Evolutionary conservation across 176 grass and related monocot genomes (phyloP), one percentile per base, ranked within the genome.

Genomic region (Hyparrhenia diplandra): DNA sequence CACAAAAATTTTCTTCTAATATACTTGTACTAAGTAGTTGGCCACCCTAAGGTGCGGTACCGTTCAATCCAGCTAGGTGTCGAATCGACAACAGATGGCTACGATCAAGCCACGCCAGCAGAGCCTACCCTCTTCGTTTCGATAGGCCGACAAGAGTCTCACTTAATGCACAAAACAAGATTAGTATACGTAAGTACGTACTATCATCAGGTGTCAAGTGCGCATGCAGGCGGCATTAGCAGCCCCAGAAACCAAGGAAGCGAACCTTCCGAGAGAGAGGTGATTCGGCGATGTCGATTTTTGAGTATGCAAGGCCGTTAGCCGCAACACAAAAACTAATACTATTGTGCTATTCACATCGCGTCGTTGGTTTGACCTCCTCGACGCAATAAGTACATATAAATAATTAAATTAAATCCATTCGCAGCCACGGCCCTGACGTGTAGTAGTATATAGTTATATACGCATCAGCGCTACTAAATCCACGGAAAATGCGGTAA

Each of bases 241-340:
- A 65, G 41, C 66, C 66, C 11, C 35, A 3, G n/a, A 6, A 64
- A 37, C 37, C 34, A 31, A 72, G 49, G 34, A 68, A 39, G 20
- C 17, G 73, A 88, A 88, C 30, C 81, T 88, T 88, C 86, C 23
- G n/a, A n/a, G n/a, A 47, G 39, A 59, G 39, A 3, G 32, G 36
- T 27, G 18, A 51, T 77, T 6, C 16, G 17, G 16, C 64, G 80
- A 88, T 52, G 61, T 61, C 51, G 28, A 65, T 46, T n/a, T 42
- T 35, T 27, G 20, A 29, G 62, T 42, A 71, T 71, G 71, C 51
- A 37, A 78, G 20, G 18, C 49, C 18, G 25, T 31, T 20, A 51
- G 29, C 42, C 82, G 65, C 65, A 45, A 31, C 21, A 16, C 37
- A 25, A 6, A 20, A 51, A 47, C 17, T 8, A 2, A 46, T 34